phyloP scores from a whole-genome alignment of 257 asterid species.

The Solanum pinnatisectum region DNA sequence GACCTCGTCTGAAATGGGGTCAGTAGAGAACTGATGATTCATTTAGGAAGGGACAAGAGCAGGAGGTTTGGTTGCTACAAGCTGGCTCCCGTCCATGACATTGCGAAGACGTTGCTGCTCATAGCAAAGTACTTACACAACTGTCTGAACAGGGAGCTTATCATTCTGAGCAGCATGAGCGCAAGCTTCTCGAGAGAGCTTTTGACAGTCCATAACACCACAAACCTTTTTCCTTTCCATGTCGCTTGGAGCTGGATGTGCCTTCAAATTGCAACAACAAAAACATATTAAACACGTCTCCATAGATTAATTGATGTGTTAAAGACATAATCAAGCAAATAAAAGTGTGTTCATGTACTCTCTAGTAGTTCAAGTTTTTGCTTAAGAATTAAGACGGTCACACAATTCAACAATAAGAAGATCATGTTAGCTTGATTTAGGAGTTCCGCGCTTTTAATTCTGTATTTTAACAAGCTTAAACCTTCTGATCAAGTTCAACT shows the following conservation, averaged over 20 bases:
- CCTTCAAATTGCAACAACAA: conserved; percentile 24
- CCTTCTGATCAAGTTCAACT: background rate
- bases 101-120: conserved; percentile 82
- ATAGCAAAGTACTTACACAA: conserved; percentile 79
- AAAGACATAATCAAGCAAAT: background rate
- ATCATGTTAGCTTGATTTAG: background rate
- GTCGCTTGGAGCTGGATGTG: conserved; percentile 72
- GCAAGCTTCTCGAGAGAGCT: conserved; percentile 79
- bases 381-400: background rate
- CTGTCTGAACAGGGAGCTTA: conserved; percentile 72
- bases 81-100: conserved; percentile 33
- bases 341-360: background rate
- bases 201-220: conserved; percentile 84
- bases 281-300: background rate
- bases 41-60: conserved; percentile 13
- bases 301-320: background rate
- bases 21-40: conserved; percentile 15
- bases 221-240: conserved; percentile 78
- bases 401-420: background rate
- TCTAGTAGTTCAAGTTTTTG: background rate
- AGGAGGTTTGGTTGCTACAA: conserved; percentile 23
- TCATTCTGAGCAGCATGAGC: conserved; percentile 92
- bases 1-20: conserved; percentile 29
- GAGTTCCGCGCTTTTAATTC: background rate
- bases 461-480: background rate